A percentile compares a stretch with the other conserved stretches of the same genome.
Evolutionary conservation across 345 rosid species (phyloP).

Genomic region (Rubroshorea leprosula): DNA sequence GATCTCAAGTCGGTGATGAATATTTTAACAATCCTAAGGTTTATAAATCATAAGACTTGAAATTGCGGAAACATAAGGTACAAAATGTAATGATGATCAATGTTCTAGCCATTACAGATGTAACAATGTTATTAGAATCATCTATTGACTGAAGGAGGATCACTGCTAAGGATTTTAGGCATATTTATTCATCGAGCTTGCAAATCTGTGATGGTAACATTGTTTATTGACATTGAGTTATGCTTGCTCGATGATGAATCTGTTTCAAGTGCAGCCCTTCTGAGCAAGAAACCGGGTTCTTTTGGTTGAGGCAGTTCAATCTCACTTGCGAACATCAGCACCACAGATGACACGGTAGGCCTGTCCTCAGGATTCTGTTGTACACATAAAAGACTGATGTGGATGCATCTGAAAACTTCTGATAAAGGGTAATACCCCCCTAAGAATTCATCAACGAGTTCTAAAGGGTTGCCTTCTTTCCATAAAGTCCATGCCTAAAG

Average conservation of each 20-base stretch:
- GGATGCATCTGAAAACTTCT: constrained; percentile 32
- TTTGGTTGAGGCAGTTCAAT: constrained; percentile 30
- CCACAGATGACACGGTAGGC: constrained; percentile 36
- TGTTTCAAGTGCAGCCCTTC: constrained; percentile 14
- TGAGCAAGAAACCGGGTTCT: constrained; percentile 36
- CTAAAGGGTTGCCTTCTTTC: constrained; percentile 26
- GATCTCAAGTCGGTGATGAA: too few species aligned
- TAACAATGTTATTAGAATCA: too few species aligned
- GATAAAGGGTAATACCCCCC: constrained; percentile 4
- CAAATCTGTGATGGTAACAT: constrained; percentile 22
- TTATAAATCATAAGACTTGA: too few species aligned
- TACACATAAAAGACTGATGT: constrained; percentile 38
- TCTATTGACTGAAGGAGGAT: neutral
- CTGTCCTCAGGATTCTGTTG: constrained; percentile 37
- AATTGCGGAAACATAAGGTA: too few species aligned
- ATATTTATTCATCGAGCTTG: constrained; percentile 11
- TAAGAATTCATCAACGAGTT: constrained; percentile 16
- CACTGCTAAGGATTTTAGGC: neutral
- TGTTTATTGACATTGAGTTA: constrained; percentile 15
- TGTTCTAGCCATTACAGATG: too few species aligned
- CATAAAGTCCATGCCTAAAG: constrained; percentile 38
- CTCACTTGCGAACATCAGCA: constrained; percentile 43
- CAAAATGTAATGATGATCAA: neutral
- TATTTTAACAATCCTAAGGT: too few species aligned
- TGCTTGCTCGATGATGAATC: constrained; percentile 21